These are phyloP conservation scores for Glaciozyma martinii DNA, from an alignment of 768 basidiomycete species.

Conservation along the genomic window DNA sequence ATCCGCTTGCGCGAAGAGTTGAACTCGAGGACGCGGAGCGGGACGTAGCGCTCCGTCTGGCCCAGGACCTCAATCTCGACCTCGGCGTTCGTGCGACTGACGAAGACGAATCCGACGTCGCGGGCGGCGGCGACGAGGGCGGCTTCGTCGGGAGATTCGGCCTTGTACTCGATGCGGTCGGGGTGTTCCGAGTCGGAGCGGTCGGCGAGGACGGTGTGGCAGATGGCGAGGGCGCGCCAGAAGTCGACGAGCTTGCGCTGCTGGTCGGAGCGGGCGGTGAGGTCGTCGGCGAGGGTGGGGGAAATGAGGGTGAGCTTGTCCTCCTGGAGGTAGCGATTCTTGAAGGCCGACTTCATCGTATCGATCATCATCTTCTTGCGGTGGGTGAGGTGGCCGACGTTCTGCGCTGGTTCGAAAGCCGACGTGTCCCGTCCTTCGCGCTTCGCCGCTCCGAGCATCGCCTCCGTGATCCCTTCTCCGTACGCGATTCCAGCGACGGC, in stretches of 20 bases:
- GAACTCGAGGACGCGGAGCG: conserved; percentile 81
- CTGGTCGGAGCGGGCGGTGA: conserved; percentile 43
- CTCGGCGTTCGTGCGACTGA: conserved; percentile 60
- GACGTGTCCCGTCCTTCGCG: conserved; percentile 61
- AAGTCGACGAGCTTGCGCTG: conserved; percentile 68
- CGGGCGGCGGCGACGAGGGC: conserved; percentile 85
- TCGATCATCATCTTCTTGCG: conserved; percentile 69
- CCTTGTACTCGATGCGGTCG: conserved; percentile 63
- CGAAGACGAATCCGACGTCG: conserved; percentile 86
- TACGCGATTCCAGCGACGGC: conserved; percentile 74
- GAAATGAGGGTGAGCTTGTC: conserved; percentile 81
- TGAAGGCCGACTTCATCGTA: conserved; percentile 66
- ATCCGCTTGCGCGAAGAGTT: conserved; percentile 89
- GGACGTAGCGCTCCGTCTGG: conserved; percentile 67
- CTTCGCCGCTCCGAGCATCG: conserved; percentile 81
- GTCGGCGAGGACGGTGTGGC: conserved; percentile 83
- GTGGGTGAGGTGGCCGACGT: conserved; percentile 54
- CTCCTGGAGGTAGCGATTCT: conserved; percentile 73
- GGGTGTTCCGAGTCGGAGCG: conserved; percentile 58
- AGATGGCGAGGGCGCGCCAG: conserved; percentile 89
- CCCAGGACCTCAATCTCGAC: conserved; percentile 90
- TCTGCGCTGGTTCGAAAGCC: conserved; percentile 58
- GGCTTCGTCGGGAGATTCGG: conserved; percentile 91
- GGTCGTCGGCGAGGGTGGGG: conserved; percentile 69
- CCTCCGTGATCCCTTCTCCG: conserved; percentile 92